Conservation (phyloP, 768 basidiomycete species). For the Chiua virens region DNA sequence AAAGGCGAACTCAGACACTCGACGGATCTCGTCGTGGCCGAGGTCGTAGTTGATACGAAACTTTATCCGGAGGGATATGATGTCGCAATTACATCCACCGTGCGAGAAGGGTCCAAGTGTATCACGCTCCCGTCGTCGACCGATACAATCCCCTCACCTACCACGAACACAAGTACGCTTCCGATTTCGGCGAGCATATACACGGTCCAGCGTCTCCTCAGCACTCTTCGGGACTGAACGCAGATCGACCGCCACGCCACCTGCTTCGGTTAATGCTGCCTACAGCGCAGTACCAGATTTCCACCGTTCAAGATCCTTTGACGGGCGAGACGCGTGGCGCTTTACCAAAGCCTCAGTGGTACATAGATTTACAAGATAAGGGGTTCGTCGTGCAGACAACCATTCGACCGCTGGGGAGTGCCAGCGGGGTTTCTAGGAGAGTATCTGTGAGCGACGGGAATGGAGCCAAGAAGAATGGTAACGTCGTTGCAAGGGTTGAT, state of each 20-base stretch:
- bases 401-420: conserved; percentile 49
- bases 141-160: not conserved
- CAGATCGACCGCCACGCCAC: conserved; percentile 60
- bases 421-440: conserved; percentile 2
- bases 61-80: conserved; percentile 77
- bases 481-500: conserved; percentile 32
- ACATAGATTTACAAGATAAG: conserved; percentile 59
- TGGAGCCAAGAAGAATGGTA: conserved; percentile 8
- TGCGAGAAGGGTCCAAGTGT: conserved; percentile 38
- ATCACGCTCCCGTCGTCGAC: conserved; percentile 35
- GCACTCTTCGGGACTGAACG: conserved; percentile 68
- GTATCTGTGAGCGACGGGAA: not conserved
- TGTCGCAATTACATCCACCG: conserved; percentile 45
- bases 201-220: conserved; percentile 82
- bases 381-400: conserved; percentile 58
- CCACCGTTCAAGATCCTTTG: conserved; percentile 78
- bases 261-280: conserved; percentile 77
- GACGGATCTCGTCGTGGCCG: conserved; percentile 74
- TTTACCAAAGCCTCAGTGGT: conserved; percentile 71
- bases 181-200: conserved; percentile 63
- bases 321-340: conserved; percentile 64
- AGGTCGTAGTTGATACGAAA: conserved; percentile 80
- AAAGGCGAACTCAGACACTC: conserved; percentile 60
- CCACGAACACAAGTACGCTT: conserved; percentile 28
- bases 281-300: conserved; percentile 76